Base-by-base conservation (phyloP, 1,139 yeast species). In the Suhomyces maxii region DNA sequence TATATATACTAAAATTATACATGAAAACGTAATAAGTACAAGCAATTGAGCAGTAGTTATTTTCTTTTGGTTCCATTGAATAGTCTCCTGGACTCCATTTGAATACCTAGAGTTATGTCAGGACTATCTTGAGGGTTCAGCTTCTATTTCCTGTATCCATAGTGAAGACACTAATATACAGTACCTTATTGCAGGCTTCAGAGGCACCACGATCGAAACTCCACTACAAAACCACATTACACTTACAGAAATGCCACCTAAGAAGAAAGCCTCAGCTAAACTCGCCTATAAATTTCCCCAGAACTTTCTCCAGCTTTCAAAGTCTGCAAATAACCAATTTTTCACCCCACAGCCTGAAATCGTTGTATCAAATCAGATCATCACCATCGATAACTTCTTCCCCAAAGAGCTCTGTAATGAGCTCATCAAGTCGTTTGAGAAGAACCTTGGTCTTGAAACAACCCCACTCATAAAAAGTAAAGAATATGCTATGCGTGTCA, bases 401-500 rank as follows among this genome's bases (percentile, higher is more conserved):
- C 53, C 69, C 9, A 52, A 59, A 4, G 68, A 68, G 9, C 58
- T 75, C 35, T 79, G 86, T 53, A 63, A 69, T 39, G 77, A 73
- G 42, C 59, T 82, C 38, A 70, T 80, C 34, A 53, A 57, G 12
- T 67, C 73, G 8, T 71, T 80, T 48, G 61, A 61, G 40, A 49
- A 54, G 4, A 55, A 60, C 5, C 54, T 73, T 33, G 53, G 57
- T 3, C 54, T 81, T 36, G 81, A 74, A 48, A 77, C 82, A 0
- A 80, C 84, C 0, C 81, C 81, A 0, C 52, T 75, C 39, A 61
- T 71, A 23, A 79, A 79, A 49, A 71, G 77, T 37, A 78, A 69
- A 52, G 78, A 73, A 14, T 83, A 82, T 54, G 88, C 88, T 2
- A 80, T 82, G 0, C 64, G 89, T 34, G 76, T 74, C 36, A 83